Evolutionary conservation across 768 basidiomycete species (phyloP), one percentile per base, ranked within the genome.

Genomic region (Cubamyces sp.): DNA sequence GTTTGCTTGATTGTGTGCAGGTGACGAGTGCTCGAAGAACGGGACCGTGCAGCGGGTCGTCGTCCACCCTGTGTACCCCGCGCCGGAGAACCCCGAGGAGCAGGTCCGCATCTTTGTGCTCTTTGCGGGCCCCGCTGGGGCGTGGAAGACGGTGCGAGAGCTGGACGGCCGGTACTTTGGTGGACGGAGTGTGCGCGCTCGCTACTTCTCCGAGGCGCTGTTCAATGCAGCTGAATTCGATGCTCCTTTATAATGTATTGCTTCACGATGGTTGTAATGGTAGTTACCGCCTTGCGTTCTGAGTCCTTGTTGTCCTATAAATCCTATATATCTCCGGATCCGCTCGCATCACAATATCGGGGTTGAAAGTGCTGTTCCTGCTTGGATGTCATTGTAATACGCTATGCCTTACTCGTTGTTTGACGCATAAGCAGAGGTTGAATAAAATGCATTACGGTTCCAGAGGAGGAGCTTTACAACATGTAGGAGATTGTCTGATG

Each of bases 61-160:
- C 25, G 83, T 97, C 1, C 95, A 98, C 67, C 76, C 85, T 41
- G 83, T 91, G 47, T 79, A 87, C 43, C 92, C 93, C 2, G 77
- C 83, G 1, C 84, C 92, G 0, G 64, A 74, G 3, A 80, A 88
- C 50, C 79, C 85, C 2, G 87, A 87, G n/a, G 90, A 94, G n/a
- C 87, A 88, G 1, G 90, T 97, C 4, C 87, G 95, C 54, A 88
- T 98, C 56, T 98, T 97, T 71, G 90, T 98, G 16, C 77, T 91
- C 54, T 98, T 96, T 69, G 87, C 87, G 0, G 96, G 96, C 1
- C 92, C 92, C 5, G 95, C 84, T 0, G 96, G 94, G 12, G 96
- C 96, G 6, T 98, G 95, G 96, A 93, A 94, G 75, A 95, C 94
- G 0, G 92, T 96, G 2, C 85, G 94, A 50, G 94, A 96, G 73